phyloP scores from a whole-genome alignment of 176 grass and related monocot genomes.

The Oropetium thomaeum region DNA sequence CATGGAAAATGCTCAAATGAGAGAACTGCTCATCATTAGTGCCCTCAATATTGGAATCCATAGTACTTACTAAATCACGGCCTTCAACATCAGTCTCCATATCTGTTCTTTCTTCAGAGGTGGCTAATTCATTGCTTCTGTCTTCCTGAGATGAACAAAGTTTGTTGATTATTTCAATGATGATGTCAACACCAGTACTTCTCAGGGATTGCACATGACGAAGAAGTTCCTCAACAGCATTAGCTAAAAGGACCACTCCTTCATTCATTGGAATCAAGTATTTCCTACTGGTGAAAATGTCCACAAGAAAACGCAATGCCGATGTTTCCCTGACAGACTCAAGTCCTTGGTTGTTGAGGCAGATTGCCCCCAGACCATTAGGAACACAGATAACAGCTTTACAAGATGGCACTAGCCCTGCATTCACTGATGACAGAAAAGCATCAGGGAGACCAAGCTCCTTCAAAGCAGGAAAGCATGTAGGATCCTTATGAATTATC shows the following conservation, averaged over 20 bases:
- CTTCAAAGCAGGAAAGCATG: conserved; percentile 79
- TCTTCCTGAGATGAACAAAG: conserved; percentile 57
- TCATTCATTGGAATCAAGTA: conserved; percentile 97
- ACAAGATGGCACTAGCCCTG: conserved; percentile 78
- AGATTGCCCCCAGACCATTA: conserved; percentile 96
- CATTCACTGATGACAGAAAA: conserved; percentile 77
- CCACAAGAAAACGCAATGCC: conserved; percentile 75
- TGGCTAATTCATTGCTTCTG: conserved; percentile 42
- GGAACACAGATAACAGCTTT: conserved; percentile 92
- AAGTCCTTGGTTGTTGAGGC: conserved; percentile 84
- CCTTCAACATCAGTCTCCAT: conserved; percentile 96
- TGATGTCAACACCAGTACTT: conserved; percentile 89
- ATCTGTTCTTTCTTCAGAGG: conserved; percentile 62
- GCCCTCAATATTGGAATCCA: conserved; percentile 58
- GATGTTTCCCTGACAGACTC: conserved; percentile 84
- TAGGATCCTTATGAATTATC: conserved; percentile 99
- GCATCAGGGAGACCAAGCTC: conserved; percentile 88
- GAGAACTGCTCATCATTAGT: conserved; percentile 79
- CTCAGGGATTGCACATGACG: conserved; percentile 92
- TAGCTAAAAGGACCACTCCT: conserved; percentile 93
- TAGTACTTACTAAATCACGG: conserved; percentile 73
- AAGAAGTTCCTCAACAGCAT: conserved; percentile 93
- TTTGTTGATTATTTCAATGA: conserved; percentile 93
- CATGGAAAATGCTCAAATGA: conserved; percentile 95
- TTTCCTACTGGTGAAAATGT: conserved; percentile 81